These are phyloP conservation scores for Vanderwaltozyma tropicalis DNA, from an alignment of 805 yeast genomes.

Conservation along the genomic window DNA sequence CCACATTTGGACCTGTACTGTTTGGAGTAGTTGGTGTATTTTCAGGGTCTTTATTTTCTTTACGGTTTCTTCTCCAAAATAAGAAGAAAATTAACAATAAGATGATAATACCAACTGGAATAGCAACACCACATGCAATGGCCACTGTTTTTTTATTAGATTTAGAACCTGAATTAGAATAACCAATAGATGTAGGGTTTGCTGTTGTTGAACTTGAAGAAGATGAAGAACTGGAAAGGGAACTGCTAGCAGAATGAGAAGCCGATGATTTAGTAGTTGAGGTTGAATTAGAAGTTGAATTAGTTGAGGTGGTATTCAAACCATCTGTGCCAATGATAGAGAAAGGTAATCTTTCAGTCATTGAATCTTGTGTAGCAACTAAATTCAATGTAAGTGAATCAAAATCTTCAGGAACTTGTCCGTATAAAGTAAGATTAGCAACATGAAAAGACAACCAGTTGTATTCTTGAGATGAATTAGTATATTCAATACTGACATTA, in stretches of 20 bases:
- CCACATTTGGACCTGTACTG: slow-evolving; percentile 13
- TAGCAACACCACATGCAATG: slow-evolving; percentile 80
- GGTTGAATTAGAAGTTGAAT: slow-evolving; percentile 1
- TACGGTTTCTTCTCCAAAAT: slow-evolving; percentile 45
- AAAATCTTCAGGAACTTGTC: slow-evolving; percentile 49
- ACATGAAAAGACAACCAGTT: slow-evolving; percentile 60
- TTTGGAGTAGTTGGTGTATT: not conserved
- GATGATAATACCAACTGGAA: slow-evolving; percentile 51
- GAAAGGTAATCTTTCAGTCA: slow-evolving; percentile 36
- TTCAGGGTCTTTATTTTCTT: slow-evolving; percentile 20
- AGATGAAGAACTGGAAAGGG: slow-evolving; percentile 22
- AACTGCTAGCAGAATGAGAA: slow-evolving; percentile 11
- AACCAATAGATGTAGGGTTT: slow-evolving; percentile 21
- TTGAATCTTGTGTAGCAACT: slow-evolving; percentile 30
- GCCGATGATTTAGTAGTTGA: slow-evolving; percentile 8
- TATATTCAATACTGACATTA: slow-evolving; percentile 35
- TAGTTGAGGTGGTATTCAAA: slow-evolving; percentile 3
- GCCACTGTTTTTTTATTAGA: slow-evolving; percentile 42
- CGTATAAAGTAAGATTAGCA: slow-evolving; percentile 55
- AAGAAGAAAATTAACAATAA: slow-evolving; percentile 40
- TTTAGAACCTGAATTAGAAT: slow-evolving; percentile 24
- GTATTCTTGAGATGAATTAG: slow-evolving; percentile 28
- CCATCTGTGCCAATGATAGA: slow-evolving; percentile 45
- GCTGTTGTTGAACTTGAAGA: slow-evolving; percentile 16
- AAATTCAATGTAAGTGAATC: slow-evolving; percentile 33